These are phyloP conservation scores for Hypoxylon sp. DNA, from an alignment of 2,329 filamentous ascomycete species.

Conservation along the genomic window DNA sequence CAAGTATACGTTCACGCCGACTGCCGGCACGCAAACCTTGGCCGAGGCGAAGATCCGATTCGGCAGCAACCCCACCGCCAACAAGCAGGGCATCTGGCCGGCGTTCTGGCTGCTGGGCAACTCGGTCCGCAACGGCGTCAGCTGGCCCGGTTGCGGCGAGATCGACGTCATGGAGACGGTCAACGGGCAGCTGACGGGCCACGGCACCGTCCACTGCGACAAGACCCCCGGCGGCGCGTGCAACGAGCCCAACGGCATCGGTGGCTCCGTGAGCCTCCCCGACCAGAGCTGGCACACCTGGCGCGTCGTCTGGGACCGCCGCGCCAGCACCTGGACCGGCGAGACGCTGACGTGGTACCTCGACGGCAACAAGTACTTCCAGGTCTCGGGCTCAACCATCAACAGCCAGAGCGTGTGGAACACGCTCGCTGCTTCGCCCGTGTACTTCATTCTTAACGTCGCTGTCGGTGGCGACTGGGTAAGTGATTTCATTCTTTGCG, in stretches of 20 bases:
- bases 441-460: conserved; percentile 63
- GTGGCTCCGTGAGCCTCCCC: conserved; percentile 54
- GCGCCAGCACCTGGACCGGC: conserved; percentile 57
- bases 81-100: conserved; percentile 65
- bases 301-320: conserved; percentile 62
- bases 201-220: conserved; percentile 64
- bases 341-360: conserved; percentile 64
- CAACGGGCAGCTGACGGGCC: conserved; percentile 59
- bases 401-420: conserved; percentile 59
- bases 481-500: conserved; percentile 44
- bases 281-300: conserved; percentile 64
- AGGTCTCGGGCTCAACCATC: conserved; percentile 58
- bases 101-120: conserved; percentile 67
- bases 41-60: conserved; percentile 61
- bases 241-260: conserved; percentile 61
- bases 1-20: conserved; percentile 60
- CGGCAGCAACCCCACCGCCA: conserved; percentile 53
- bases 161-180: conserved; percentile 65
- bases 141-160: conserved; percentile 65
- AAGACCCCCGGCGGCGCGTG: conserved; percentile 59
- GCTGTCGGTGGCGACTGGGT: conserved; percentile 60
- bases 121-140: conserved; percentile 59
- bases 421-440: conserved; percentile 57
- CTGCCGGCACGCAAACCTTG: conserved; percentile 56
- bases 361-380: conserved; percentile 60